Evolutionary conservation across 1,139 yeast genomes (phyloP), one percentile per base, ranked within the genome.

Genomic region (Kurtzmaniella quercitrusa): DNA sequence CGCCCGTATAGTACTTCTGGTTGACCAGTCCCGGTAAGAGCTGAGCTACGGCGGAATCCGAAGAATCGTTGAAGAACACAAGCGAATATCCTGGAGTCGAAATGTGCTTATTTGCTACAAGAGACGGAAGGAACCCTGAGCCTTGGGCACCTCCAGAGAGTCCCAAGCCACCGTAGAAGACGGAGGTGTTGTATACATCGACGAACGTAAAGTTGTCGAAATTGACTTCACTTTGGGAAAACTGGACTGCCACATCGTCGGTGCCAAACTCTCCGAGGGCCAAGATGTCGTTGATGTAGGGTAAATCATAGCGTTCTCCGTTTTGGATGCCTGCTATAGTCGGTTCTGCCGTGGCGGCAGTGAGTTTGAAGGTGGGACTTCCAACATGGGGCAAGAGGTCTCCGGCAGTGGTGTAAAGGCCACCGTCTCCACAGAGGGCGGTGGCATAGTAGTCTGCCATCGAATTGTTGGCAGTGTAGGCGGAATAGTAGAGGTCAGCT

Each of bases 21-120:
- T 81, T 78, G 8, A 84, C 77, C 2, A 76, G 79, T 12, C 91
- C 91, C 1, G 83, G 67, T n/a, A 82, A 57, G 16, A 85, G 55
- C 41, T 63, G 63, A 10, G 80, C 81, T 18, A 57, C 38, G 37
- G 58, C 50, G 18, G 50, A 46, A 10, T 48, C 36, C 19, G 46
- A 48, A 3, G 52, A 37, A 36, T 44, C 49, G 39, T 52, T 48
- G 41, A 64, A 65, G 41, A 81, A 63, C 65, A 75, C 78, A 27
- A 82, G 55, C 0, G 90, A 82, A 58, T 80, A 85, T 1, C 85
- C 74, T 2, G 75, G 60, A 1, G 79, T 58, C 24, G 61, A 54
- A 38, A 81, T 75, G 15, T 67, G 19, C 1, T 66, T 68, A 1
- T 57, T 48, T 0, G 56, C 48, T 8, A 47, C 56, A 47, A 81